A percentile compares a stretch with the other conserved stretches of the same genome.
Conservation (phyloP, 192 early-diverging fungal species). For the Backusella macrospora region DNA sequence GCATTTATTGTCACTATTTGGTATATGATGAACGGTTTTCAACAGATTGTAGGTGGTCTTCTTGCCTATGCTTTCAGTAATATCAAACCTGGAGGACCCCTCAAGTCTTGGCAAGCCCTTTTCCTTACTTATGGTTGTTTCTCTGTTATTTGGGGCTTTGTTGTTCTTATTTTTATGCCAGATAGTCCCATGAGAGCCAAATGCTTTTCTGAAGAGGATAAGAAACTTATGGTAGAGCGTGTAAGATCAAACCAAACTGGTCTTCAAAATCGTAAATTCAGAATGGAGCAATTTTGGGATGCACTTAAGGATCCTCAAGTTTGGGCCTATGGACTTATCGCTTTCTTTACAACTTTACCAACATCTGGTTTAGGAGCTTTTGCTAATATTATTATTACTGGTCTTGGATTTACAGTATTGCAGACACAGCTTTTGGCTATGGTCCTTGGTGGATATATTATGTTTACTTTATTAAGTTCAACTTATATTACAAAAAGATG, state of each 20-base stretch:
- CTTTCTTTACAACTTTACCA: constrained; percentile 26
- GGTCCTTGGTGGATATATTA: constrained; percentile 28
- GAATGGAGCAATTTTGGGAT: constrained; percentile 26
- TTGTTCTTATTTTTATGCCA: constrained; percentile 23
- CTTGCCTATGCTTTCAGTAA: constrained; percentile 30
- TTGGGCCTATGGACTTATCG: constrained; percentile 26
- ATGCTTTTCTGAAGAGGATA: constrained; percentile 29
- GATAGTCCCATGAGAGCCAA: constrained; percentile 32
- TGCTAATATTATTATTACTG: constrained; percentile 28
- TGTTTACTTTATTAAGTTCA: constrained; percentile 14
- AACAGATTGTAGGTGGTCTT: constrained; percentile 29
- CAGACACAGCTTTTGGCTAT: constrained; percentile 30
- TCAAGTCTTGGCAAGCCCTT: constrained; percentile 32
- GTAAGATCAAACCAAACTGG: constrained; percentile 29
- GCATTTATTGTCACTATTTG: constrained; percentile 17
- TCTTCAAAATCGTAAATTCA: constrained; percentile 19
- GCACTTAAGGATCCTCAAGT: constrained; percentile 17
- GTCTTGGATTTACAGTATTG: constrained; percentile 25
- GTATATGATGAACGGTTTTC: constrained; percentile 31
- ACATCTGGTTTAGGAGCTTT: constrained; percentile 27
- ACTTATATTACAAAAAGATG: constrained; percentile 22
- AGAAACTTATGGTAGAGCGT: constrained; percentile 28
- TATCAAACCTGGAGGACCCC: constrained; percentile 15
- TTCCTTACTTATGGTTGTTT: constrained; percentile 26
- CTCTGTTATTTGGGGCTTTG: constrained; percentile 16